Base-by-base conservation (phyloP, 2,329 filamentous ascomycete species). In the Epichloe brachyelytri region DNA sequence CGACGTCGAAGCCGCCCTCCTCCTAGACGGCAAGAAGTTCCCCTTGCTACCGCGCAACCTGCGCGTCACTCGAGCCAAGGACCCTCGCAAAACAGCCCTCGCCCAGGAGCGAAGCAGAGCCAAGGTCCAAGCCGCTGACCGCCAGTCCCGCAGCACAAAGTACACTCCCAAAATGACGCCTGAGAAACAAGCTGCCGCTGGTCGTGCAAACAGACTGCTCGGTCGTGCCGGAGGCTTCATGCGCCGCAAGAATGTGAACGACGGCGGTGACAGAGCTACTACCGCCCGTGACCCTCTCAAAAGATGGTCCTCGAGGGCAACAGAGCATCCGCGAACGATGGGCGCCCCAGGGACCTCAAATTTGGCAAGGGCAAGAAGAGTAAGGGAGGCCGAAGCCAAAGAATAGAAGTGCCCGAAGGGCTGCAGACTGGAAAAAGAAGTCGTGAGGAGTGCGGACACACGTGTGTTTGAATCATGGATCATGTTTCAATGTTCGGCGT, bases 21-120 rank as follows among this genome's bases (percentile, higher is more conserved):
- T 94, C 39, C 80, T 91, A 54, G 79, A 96, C 64, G 90, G 82
- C 55, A 95, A 97, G 74, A 93, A 87, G 60, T 97, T 90, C 89
- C 91, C 15, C 91, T 83, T 96, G 79, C 80, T 97, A n/a, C 91
- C 91, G 10, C 83, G 93, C 44, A 79, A 83, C 57, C 75, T 98
- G 36, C 85, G 93, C 50, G 90, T 98, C 45, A 85, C 81, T 46
- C 83, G 93, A 54, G 93, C 93, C 62, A 91, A 89, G 68, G 85
- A 85, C 52, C 78, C 77, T 37, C 75, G 77, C 62, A 80, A 80
- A 67, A 82, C 78, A 6, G 65, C 69, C 39, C 67, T 74, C 30
- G 77, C 77, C 50, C 56, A 71, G 58, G 57, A 65, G 59, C 58
- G 61, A 50, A 43, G 57, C 54, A 58, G 59, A 54, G 58, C 60